Base-by-base conservation (phyloP, 208 protist genomes). In the Tritrichomonas musculus region DNA sequence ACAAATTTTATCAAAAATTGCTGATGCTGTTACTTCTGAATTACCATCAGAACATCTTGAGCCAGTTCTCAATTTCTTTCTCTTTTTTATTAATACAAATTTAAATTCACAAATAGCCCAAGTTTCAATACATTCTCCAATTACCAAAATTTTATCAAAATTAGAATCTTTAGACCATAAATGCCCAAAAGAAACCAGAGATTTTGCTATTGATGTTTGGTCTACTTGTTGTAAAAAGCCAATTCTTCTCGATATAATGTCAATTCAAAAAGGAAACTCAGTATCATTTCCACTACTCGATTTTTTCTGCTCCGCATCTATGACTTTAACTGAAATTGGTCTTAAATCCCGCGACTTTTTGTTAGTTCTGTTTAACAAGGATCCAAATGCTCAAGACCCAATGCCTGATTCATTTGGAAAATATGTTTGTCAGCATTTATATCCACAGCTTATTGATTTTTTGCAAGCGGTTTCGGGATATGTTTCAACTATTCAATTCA, bases 401-500 rank as follows among this genome's bases (percentile, higher is more conserved):
- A 82, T 82, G 2, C 73, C 33, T 39, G 73, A 82, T 50, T 50
- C 33, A 50, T 13, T 88, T 88, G n/a, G n/a, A 88, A 53, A 88
- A 88, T 88, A 88, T 47, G 25, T 88, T 13, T n/a, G 25, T 22
- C 14, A 53, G 47, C 13, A 49, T 17, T 39, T 88, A 0, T 53
- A 22, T 39, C 41, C 22, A 20, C 47, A 44, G 8, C 4, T 88
- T 57, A 20, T 13, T 30, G 44, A 44, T 41, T 88, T 53, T 39
- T 11, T 88, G 1, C 33, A 57, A 49, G 47, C 44, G 8, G 47
- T 57, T 20, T 41, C 17, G 53, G 27, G 44, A 39, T 88, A 36
- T 36, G 77, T 88, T 36, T 27, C 77, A 22, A 88, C 77, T 0
- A 88, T 88, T 57, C 77, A 88, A 49, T 88, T 88, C 27, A 57